Conservation (phyloP, 306 rosid species). For the Fragaria vesca region DNA sequence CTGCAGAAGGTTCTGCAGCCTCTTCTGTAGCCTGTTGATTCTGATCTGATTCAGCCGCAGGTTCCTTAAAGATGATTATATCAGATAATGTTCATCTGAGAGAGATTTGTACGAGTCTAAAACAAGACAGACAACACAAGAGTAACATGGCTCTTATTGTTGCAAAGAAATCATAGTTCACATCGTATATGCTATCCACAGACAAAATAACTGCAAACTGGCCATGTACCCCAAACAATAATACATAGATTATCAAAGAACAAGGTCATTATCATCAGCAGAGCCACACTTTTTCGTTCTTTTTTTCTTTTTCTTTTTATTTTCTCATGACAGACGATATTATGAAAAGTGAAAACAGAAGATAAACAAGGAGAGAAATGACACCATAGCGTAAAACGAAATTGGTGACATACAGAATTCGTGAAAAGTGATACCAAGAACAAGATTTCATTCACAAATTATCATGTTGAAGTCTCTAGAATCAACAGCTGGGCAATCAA, state of each 20-base stretch:
- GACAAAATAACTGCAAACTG: not conserved
- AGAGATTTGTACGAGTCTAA: slow-evolving; percentile 1
- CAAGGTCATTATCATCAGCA: not conserved
- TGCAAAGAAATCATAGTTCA: not conserved
- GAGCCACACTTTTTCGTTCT: not conserved
- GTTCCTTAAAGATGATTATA: slow-evolving; percentile 44
- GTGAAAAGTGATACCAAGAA: not conserved
- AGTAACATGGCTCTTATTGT: not conserved
- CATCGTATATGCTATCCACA: not conserved
- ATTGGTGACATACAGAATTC: not conserved
- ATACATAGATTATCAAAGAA: not conserved
- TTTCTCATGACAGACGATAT: not conserved
- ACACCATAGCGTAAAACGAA: not conserved
- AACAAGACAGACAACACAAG: not conserved
- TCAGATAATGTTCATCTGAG: not conserved
- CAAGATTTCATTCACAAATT: not conserved
- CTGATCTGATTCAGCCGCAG: slow-evolving; percentile 67
- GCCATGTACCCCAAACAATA: not conserved
- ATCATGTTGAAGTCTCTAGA: not conserved
- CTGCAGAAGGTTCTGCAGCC: slow-evolving; percentile 57
- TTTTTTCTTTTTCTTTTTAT: not conserved
- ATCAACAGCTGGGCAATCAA: not conserved
- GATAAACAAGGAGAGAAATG: slow-evolving; percentile 1
- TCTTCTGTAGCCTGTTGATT: slow-evolving; percentile 53
- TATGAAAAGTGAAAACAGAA: slow-evolving; percentile 3